These are phyloP conservation scores for Xylaria longipes DNA, from an alignment of 495 filamentous ascomycete genomes.

Conservation along the genomic window DNA sequence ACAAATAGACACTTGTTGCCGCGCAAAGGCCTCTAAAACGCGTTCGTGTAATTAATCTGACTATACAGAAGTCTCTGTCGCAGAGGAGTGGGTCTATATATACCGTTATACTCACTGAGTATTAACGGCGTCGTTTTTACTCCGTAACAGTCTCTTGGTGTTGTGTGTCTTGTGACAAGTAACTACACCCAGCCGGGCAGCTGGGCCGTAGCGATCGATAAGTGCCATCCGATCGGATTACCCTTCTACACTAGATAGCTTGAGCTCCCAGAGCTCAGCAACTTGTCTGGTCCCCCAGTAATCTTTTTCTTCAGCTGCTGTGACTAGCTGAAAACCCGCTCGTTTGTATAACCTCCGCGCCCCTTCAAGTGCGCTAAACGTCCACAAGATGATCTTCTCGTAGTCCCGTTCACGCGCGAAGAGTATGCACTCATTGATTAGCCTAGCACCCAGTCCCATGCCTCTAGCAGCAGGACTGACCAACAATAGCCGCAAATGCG, in stretches of 20 bases:
- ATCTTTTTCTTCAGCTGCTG: neutral
- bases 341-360: constrained; percentile 14
- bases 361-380: constrained; percentile 3
- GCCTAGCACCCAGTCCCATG: neutral
- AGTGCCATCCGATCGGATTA: neutral
- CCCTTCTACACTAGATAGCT: neutral
- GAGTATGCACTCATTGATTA: constrained; percentile 1
- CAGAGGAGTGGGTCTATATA: too few relatives aligned
- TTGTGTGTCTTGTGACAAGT: too few relatives aligned
- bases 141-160: too few relatives aligned
- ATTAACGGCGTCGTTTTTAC: too few relatives aligned
- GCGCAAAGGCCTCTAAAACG: too few relatives aligned
- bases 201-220: neutral
- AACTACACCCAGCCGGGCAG: neutral
- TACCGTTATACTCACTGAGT: too few relatives aligned
- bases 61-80: too few relatives aligned
- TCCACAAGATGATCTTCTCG: constrained; percentile 10
- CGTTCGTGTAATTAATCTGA: too few relatives aligned
- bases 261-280: neutral
- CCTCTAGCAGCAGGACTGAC: constrained; percentile 13
- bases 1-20: too few relatives aligned
- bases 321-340: neutral
- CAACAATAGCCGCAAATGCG: constrained; percentile 8
- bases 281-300: constrained; percentile 5
- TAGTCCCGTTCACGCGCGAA: constrained; percentile 13